phyloP scores from a whole-genome alignment of 2,329 filamentous ascomycete genomes.

The Talaromyces sp. region DNA sequence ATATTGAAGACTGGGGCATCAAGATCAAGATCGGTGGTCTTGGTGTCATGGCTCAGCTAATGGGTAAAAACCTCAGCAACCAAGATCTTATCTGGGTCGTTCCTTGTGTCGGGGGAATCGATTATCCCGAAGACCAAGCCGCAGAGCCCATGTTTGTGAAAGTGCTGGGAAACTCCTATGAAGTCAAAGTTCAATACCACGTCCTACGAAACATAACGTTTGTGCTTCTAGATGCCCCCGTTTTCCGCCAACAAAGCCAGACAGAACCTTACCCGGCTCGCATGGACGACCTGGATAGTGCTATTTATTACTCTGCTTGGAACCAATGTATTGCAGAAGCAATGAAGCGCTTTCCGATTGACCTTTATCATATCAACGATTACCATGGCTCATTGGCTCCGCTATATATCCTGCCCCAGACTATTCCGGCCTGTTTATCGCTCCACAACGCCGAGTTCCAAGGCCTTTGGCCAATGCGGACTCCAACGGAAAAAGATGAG shows the following conservation, averaged over 20 bases:
- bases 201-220: slow-evolving; percentile 60
- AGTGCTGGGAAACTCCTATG: slow-evolving; percentile 55
- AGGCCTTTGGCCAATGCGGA: slow-evolving; percentile 62
- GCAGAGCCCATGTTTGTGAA: slow-evolving; percentile 58
- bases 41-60: slow-evolving; percentile 64
- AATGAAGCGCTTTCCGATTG: slow-evolving; percentile 56
- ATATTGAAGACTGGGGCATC: slow-evolving; percentile 64
- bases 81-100: slow-evolving; percentile 63
- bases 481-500: slow-evolving; percentile 54
- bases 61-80: slow-evolving; percentile 60
- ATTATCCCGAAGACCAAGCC: slow-evolving; percentile 55
- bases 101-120: slow-evolving; percentile 56
- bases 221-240: slow-evolving; percentile 60
- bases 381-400: slow-evolving; percentile 60
- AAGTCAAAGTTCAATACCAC: slow-evolving; percentile 60
- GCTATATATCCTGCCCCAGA: slow-evolving; percentile 58
- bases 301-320: slow-evolving; percentile 65
- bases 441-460: slow-evolving; percentile 67
- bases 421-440: slow-evolving; percentile 57
- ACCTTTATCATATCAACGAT: slow-evolving; percentile 63
- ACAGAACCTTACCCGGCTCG: slow-evolving; percentile 60
- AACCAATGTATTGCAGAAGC: slow-evolving; percentile 63
- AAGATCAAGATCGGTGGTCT: slow-evolving; percentile 67
- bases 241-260: slow-evolving; percentile 60
- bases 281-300: slow-evolving; percentile 64